These are phyloP conservation scores for Lactarius pseudohatsudake DNA, from an alignment of 768 basidiomycete species.

Conservation along the genomic window DNA sequence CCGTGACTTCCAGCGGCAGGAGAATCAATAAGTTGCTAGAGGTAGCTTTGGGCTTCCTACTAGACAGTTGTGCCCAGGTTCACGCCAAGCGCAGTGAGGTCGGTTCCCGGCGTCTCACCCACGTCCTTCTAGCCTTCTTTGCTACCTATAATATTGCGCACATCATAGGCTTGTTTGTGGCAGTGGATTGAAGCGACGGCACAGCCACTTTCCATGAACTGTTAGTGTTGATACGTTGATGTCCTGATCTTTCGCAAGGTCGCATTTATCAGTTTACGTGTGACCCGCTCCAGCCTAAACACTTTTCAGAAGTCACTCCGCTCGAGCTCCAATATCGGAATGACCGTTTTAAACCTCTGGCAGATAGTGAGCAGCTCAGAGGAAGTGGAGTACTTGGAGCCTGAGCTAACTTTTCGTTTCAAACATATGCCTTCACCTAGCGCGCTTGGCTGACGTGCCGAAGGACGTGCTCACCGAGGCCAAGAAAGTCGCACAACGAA, in stretches of 20 bases:
- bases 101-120: neutral
- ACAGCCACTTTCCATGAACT: constrained; percentile 79
- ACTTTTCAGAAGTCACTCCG: constrained; percentile 49
- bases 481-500: constrained; percentile 55
- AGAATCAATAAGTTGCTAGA: too few species aligned
- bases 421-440: constrained; percentile 76
- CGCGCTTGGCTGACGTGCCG: constrained; percentile 84
- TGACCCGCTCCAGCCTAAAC: neutral
- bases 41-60: too few species aligned
- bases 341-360: constrained; percentile 47
- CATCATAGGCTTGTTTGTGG: neutral
- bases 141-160: constrained; percentile 56
- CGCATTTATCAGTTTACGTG: constrained; percentile 59
- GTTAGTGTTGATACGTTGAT: constrained; percentile 44
- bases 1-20: too few species aligned
- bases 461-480: constrained; percentile 63
- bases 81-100: too few species aligned
- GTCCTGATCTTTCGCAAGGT: constrained; percentile 41
- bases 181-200: neutral
- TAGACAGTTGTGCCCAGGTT: too few species aligned
- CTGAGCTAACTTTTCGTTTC: neutral
- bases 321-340: constrained; percentile 58
- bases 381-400: constrained; percentile 55
- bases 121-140: constrained; percentile 67
- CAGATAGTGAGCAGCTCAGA: constrained; percentile 75